phyloP scores from a whole-genome alignment of 345 rosid genomes.

The Gynandropsis gynandra region DNA sequence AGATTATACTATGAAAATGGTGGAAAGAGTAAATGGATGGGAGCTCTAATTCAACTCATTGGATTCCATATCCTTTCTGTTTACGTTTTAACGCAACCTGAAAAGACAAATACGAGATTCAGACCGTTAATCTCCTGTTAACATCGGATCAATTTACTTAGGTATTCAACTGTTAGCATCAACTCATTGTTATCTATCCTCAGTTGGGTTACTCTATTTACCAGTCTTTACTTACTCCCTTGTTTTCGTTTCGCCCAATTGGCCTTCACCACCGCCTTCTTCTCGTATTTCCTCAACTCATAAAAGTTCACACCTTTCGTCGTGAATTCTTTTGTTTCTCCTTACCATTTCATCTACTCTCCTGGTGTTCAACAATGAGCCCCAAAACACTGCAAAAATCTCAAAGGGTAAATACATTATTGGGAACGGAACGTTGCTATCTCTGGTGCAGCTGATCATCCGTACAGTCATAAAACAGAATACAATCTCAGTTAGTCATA shows the following conservation, averaged over 20 bases:
- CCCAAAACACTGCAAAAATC: slow-evolving; percentile 4
- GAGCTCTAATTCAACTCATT: slow-evolving; percentile 22
- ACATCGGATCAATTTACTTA: slow-evolving; percentile 27
- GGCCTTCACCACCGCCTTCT: slow-evolving; percentile 49
- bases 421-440: slow-evolving; percentile 32
- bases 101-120: neutral
- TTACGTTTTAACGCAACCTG: slow-evolving; percentile 17
- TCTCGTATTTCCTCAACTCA: slow-evolving; percentile 41
- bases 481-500: slow-evolving; percentile 28
- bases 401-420: slow-evolving; percentile 21
- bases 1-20: slow-evolving; percentile 39
- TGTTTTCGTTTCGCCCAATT: slow-evolving; percentile 36
- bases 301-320: slow-evolving; percentile 43
- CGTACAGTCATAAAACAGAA: slow-evolving; percentile 33
- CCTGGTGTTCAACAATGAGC: slow-evolving; percentile 27
- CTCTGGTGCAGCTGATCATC: slow-evolving; percentile 36
- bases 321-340: slow-evolving; percentile 36
- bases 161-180: slow-evolving; percentile 32
- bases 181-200: slow-evolving; percentile 29
- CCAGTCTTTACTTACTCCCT: slow-evolving; percentile 47
- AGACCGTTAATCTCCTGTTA: slow-evolving; percentile 2
- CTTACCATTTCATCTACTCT: slow-evolving; percentile 44
- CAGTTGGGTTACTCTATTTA: slow-evolving; percentile 41
- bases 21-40: slow-evolving; percentile 41
- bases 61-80: slow-evolving; percentile 43